Conservation (phyloP, 2,329 filamentous ascomycete genomes). For the Colletotrichum neosansevieriae region DNA sequence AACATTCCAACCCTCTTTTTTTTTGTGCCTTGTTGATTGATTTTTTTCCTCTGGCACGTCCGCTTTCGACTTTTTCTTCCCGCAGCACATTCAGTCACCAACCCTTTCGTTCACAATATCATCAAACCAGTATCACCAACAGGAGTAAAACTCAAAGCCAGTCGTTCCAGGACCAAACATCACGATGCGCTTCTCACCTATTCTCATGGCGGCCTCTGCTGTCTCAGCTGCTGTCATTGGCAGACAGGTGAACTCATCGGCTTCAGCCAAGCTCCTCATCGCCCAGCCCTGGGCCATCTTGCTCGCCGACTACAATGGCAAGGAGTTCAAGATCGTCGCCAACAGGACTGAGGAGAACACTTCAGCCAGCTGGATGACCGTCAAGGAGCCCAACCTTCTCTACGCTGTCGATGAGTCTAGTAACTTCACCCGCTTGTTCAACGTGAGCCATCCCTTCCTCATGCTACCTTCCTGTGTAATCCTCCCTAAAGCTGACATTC, state of each 20-base stretch:
- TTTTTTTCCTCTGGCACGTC: not conserved
- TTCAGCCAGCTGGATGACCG: slow-evolving; percentile 60
- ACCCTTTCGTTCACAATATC: not conserved
- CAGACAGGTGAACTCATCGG: slow-evolving; percentile 18
- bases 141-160: not conserved
- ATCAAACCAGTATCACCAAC: not conserved
- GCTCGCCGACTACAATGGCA: slow-evolving; percentile 56
- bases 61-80: not conserved
- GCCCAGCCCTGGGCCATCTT: slow-evolving; percentile 55
- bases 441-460: slow-evolving; percentile 31
- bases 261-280: slow-evolving; percentile 52
- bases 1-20: not conserved
- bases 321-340: slow-evolving; percentile 53
- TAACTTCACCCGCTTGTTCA: slow-evolving; percentile 54
- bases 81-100: not conserved
- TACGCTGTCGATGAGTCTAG: slow-evolving; percentile 63
- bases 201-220: slow-evolving; percentile 24
- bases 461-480: not conserved
- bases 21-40: not conserved
- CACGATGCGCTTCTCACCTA: slow-evolving; percentile 31
- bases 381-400: slow-evolving; percentile 53
- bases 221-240: slow-evolving; percentile 32
- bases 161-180: not conserved
- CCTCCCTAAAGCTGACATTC: slow-evolving; percentile 1
- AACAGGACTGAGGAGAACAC: slow-evolving; percentile 48